These are phyloP conservation scores for Vaccinium corymbosum DNA, from an alignment of 148 eudicot genomes.

Conservation along the genomic window DNA sequence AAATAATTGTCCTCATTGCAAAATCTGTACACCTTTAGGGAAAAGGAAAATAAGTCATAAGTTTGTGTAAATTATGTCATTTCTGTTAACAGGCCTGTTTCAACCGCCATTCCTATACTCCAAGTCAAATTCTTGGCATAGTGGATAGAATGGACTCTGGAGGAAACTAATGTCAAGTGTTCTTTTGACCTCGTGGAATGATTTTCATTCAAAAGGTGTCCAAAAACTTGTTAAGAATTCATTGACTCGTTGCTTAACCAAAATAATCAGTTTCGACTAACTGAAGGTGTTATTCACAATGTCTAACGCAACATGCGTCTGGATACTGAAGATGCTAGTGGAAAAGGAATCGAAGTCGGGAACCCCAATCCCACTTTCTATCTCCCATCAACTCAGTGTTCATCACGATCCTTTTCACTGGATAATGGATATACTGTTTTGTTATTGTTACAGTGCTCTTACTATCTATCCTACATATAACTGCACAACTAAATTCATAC, in stretches of 20 bases:
- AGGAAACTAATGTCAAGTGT: neutral
- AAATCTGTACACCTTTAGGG: neutral
- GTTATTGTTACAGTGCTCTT: neutral
- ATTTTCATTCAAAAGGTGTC: neutral
- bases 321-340: neutral
- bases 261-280: neutral
- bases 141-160: neutral
- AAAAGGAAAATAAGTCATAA: neutral
- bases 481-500: neutral
- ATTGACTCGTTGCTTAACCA: neutral
- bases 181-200: neutral
- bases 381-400: neutral
- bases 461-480: neutral
- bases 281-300: neutral
- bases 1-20: neutral
- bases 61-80: neutral
- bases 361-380: neutral
- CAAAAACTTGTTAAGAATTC: neutral
- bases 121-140: neutral
- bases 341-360: neutral
- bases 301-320: neutral
- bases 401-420: neutral
- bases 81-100: neutral
- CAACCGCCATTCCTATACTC: neutral
- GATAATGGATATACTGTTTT: neutral